These are phyloP conservation scores for Kluyveromyces marxianus DNA, from an alignment of 1,139 yeast species.

Conservation along the genomic window DNA sequence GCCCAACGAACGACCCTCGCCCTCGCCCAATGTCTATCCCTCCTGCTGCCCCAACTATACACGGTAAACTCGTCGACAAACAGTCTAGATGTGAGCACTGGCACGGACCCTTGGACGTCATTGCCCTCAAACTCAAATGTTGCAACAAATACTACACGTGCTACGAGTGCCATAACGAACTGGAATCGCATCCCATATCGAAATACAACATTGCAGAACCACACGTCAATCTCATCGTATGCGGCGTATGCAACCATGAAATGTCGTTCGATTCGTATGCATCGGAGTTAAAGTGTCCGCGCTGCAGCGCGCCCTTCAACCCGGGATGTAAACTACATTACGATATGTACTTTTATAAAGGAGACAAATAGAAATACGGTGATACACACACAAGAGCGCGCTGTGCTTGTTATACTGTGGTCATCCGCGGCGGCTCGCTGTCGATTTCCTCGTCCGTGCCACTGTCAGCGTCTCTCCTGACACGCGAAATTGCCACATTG, in stretches of 20 bases:
- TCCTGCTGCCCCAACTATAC: not conserved
- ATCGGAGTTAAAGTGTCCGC: constrained; percentile 14
- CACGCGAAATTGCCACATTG: not conserved
- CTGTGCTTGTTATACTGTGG: not conserved
- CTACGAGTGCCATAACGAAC: constrained; percentile 22
- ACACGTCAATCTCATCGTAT: constrained; percentile 16
- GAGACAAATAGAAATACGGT: not conserved
- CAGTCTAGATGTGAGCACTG: constrained; percentile 29
- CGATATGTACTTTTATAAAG: constrained; percentile 18
- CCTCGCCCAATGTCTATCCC: not conserved
- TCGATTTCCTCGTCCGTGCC: no score
- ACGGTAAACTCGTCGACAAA: constrained; percentile 21
- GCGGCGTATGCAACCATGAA: constrained; percentile 25
- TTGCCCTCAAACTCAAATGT: constrained; percentile 28
- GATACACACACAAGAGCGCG: not conserved
- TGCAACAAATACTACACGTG: constrained; percentile 27
- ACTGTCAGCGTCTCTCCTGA: constrained; percentile 5
- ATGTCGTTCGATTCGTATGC: constrained; percentile 24
- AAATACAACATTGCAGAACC: constrained; percentile 13
- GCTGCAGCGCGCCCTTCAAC: constrained; percentile 22
- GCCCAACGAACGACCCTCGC: no score
- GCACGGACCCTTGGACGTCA: constrained; percentile 25
- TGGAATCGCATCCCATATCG: constrained; percentile 13
- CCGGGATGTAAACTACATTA: constrained; percentile 29
- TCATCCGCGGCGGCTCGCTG: not conserved